Percentiles rank a stretch among this genome's conserved stretches.
Conservation (phyloP, 1,284 basidiomycete species). For the Gomphus bonarii region DNA sequence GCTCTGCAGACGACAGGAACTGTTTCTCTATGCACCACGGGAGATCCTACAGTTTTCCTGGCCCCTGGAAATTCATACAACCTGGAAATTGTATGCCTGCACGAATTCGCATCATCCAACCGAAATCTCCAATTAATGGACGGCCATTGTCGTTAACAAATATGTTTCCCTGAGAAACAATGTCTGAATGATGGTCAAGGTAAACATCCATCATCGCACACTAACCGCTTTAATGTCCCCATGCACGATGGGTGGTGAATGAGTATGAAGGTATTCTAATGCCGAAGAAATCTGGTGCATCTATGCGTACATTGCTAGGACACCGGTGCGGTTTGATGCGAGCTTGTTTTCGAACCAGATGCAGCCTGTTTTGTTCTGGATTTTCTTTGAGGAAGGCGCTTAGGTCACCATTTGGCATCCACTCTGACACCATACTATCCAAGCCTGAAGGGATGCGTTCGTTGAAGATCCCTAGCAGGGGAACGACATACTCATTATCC, state of each 20-base stretch:
- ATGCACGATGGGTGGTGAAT: conserved; percentile 11
- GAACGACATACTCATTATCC: background rate
- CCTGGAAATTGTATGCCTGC: too few relatives aligned
- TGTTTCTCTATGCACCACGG: too few relatives aligned
- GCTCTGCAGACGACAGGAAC: too few relatives aligned
- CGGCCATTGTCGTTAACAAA: background rate
- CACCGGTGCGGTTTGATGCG: background rate
- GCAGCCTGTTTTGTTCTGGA: background rate
- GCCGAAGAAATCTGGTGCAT: background rate
- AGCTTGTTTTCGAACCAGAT: background rate
- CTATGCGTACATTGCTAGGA: background rate
- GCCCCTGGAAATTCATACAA: too few relatives aligned
- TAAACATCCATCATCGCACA: too few relatives aligned
- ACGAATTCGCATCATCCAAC: too few relatives aligned
- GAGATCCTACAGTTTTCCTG: too few relatives aligned
- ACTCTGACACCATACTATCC: background rate
- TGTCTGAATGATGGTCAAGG: background rate
- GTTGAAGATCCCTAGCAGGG: background rate
- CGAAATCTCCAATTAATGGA: background rate
- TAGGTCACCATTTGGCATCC: conserved; percentile 1
- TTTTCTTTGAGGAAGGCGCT: background rate
- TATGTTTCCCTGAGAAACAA: background rate
- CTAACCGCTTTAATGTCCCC: conserved; percentile 14
- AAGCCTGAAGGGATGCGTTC: background rate
- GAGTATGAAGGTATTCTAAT: conserved; percentile 10